Conservation (phyloP, 371 early-diverging fungal genomes). For the Lichtheimia corymbifera region DNA sequence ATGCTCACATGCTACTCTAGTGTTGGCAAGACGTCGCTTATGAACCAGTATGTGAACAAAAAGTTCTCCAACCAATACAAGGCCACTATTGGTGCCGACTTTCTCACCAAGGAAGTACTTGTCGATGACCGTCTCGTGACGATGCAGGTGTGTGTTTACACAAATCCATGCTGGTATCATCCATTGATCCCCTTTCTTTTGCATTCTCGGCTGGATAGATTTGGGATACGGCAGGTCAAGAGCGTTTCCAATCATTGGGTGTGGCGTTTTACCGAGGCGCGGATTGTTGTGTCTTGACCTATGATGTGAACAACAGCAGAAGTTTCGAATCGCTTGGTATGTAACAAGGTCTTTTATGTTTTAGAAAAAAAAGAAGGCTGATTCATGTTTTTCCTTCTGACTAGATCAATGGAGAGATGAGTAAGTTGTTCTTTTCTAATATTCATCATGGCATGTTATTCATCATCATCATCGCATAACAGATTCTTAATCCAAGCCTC, state of each 20-base stretch:
- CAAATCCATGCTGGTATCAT: slow-evolving; percentile 33
- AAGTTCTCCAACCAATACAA: slow-evolving; percentile 99
- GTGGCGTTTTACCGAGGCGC: slow-evolving; percentile 98
- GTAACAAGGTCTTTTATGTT: neutral
- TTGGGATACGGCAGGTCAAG: slow-evolving; percentile 96
- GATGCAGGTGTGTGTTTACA: slow-evolving; percentile 74
- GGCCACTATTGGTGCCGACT: slow-evolving; percentile 99
- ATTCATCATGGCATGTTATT: too few species aligned
- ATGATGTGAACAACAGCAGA: slow-evolving; percentile 94
- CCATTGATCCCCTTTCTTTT: too few species aligned
- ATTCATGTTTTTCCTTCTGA: too few species aligned
- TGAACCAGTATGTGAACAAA: slow-evolving; percentile 99
- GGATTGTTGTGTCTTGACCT: slow-evolving; percentile 98
- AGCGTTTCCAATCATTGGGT: slow-evolving; percentile 97
- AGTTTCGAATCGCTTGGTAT: slow-evolving; percentile 94
- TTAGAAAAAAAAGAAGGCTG: neutral
- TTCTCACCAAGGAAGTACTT: slow-evolving; percentile 97
- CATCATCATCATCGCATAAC: too few species aligned
- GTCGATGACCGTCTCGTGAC: slow-evolving; percentile 88
- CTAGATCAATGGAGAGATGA: slow-evolving; percentile 91
- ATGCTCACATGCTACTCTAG: slow-evolving; percentile 26
- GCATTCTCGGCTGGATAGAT: slow-evolving; percentile 46
- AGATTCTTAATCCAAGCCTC: slow-evolving; percentile 90
- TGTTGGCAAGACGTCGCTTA: slow-evolving; percentile 96
- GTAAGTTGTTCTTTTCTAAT: too few species aligned